Percentiles rank a stretch among this genome's conserved stretches.
Evolutionary conservation across 164 flowering plant genomes (phyloP).

Genomic region (Vitis amurensis): DNA sequence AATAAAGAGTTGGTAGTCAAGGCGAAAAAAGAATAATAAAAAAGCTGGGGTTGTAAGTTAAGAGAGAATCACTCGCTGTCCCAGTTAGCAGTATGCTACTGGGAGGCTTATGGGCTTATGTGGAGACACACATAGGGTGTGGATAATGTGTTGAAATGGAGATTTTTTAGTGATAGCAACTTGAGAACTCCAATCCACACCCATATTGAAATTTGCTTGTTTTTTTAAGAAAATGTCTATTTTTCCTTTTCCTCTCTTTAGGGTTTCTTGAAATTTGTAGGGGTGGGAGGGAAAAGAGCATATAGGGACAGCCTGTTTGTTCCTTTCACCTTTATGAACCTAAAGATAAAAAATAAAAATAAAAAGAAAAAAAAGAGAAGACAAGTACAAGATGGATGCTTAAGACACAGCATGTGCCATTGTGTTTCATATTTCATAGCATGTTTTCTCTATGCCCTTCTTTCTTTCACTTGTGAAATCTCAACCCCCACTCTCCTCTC

Average conservation of each 20-base stretch:
- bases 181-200: too few relatives aligned
- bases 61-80: slow-evolving; percentile 9
- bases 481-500: not conserved
- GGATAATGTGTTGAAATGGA: slow-evolving; percentile 1
- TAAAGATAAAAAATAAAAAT: not conserved
- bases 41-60: slow-evolving; percentile 11
- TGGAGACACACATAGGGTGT: slow-evolving; percentile 4
- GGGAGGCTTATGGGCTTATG: not conserved
- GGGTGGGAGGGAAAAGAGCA: not conserved
- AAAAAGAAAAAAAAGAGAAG: slow-evolving; percentile 3
- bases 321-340: slow-evolving; percentile 21
- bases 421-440: slow-evolving; percentile 51
- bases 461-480: not conserved
- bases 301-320: slow-evolving; percentile 27
- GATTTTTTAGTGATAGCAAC: too few relatives aligned
- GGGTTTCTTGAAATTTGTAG: slow-evolving; percentile 12
- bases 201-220: too few relatives aligned
- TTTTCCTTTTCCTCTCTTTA: slow-evolving; percentile 15
- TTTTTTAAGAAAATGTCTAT: not conserved
- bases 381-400: slow-evolving; percentile 27
- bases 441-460: slow-evolving; percentile 28
- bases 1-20: slow-evolving; percentile 13
- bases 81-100: slow-evolving; percentile 7
- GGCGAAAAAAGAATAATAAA: slow-evolving; percentile 3
- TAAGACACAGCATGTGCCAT: slow-evolving; percentile 32